Evolutionary conservation across 257 asterid genomes (phyloP), one percentile per base, ranked within the genome.

Genomic region (Nyctanthes arbortristis): DNA sequence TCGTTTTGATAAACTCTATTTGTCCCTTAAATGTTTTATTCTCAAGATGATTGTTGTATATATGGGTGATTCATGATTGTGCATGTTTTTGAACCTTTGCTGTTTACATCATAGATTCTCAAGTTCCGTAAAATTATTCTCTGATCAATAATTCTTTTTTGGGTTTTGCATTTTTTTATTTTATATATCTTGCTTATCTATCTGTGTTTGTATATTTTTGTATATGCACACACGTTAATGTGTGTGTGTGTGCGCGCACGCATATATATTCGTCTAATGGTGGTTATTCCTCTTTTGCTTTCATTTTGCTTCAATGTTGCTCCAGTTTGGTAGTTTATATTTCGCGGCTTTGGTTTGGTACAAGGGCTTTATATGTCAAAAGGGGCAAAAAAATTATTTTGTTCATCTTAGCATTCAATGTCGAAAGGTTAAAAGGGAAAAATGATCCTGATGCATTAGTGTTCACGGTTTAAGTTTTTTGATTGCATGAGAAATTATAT

Each of bases 1-100:
- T 40, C 49, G 49, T 27, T 36, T 73, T 18, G 2, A 32, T 27
- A 45, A 66, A 52, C 29, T 43, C 7, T 76, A 47, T 5, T 10
- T 24, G 22, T 22, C 67, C 28, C 27, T 54, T 29, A 9, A 54
- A 2, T 30, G 34, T 31, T 43, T 3, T 3, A 29, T 18, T 43
- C 63, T 64, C 37, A 36, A 68, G n/a, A 30, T 34, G 33, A 63
- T 29, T 65, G 31, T 29, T 70, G 29, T 71, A 43, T 60, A 13
- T 66, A 60, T 29, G 24, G 67, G 56, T 55, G 69, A 63, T 81
- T 77, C 52, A 30, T 55, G 20, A 62, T 70, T 39, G 60, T 67
- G 24, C 39, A 63, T 72, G 52, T 49, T 65, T 12, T 24, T 29
- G 57, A 52, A 10, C 22, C 57, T 57, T 62, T 69, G 58, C 65